A percentile compares a stretch with the other conserved stretches of the same genome.
Conservation (phyloP, 768 basidiomycete genomes). For the Boletus pseudopeckii region DNA sequence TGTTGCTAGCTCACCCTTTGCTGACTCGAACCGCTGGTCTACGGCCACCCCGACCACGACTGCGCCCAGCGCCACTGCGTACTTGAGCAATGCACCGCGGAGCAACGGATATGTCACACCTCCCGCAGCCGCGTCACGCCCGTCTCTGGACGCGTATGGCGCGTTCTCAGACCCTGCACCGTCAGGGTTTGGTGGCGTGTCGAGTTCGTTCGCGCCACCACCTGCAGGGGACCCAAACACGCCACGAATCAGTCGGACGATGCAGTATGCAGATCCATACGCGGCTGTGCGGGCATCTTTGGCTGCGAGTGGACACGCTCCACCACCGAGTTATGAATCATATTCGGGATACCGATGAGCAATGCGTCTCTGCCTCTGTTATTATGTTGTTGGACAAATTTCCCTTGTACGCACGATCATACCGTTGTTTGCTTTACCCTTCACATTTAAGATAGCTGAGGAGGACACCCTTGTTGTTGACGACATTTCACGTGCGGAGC, state of each 20-base stretch:
- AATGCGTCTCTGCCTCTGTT: not conserved
- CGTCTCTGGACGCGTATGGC: conserved; percentile 84
- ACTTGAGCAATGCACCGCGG: conserved; percentile 20
- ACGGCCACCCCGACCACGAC: conserved; percentile 29
- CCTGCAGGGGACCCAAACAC: conserved; percentile 31
- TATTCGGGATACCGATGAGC: conserved; percentile 50
- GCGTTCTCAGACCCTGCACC: conserved; percentile 89
- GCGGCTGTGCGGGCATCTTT: conserved; percentile 71
- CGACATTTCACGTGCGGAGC: conserved; percentile 1
- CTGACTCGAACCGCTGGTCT: conserved; percentile 51
- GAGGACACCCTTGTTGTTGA: conserved; percentile 10
- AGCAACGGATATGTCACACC: conserved; percentile 30
- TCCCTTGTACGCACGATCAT: conserved; percentile 13
- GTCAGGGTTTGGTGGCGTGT: conserved; percentile 56
- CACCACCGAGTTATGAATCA: conserved; percentile 52
- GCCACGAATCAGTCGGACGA: conserved; percentile 75
- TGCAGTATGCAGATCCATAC: conserved; percentile 92
- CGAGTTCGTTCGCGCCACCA: conserved; percentile 34
- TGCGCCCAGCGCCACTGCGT: conserved; percentile 23
- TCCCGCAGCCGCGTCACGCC: conserved; percentile 42
- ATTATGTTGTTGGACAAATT: conserved; percentile 2
- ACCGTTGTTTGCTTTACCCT: conserved; percentile 2
- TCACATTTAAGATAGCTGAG: conserved; percentile 9
- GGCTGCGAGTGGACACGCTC: conserved; percentile 28
- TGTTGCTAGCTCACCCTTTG: conserved; percentile 40